These are phyloP conservation scores for Simplicillium aogashimaense DNA, from an alignment of 2,329 filamentous ascomycete species.

Conservation along the genomic window DNA sequence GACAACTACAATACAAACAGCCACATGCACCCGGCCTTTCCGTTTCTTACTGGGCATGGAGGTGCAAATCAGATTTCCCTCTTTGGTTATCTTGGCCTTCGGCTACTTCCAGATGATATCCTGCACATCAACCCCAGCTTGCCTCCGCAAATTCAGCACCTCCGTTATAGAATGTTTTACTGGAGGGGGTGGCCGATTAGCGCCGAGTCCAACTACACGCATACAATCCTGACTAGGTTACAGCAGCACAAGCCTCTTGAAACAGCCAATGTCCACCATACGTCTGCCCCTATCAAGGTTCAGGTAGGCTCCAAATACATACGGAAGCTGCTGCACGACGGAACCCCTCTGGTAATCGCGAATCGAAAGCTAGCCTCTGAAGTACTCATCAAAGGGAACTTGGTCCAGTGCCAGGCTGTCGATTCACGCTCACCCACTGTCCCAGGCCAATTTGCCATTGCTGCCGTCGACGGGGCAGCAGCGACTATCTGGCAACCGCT, in stretches of 20 bases:
- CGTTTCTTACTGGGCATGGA: slow-evolving; percentile 62
- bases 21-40: slow-evolving; percentile 44
- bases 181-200: slow-evolving; percentile 16
- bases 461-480: slow-evolving; percentile 10
- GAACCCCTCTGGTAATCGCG: slow-evolving; percentile 37
- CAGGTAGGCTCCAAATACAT: slow-evolving; percentile 34
- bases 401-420: slow-evolving; percentile 53
- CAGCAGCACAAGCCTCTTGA: slow-evolving; percentile 28
- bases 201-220: slow-evolving; percentile 14
- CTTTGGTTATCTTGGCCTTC: slow-evolving; percentile 58
- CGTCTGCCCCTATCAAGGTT: slow-evolving; percentile 45
- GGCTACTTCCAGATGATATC: slow-evolving; percentile 46
- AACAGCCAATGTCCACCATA: slow-evolving; percentile 44
- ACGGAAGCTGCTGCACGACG: slow-evolving; percentile 36
- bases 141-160: slow-evolving; percentile 42
- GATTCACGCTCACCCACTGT: slow-evolving; percentile 34
- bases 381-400: slow-evolving; percentile 46
- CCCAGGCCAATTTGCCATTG: slow-evolving; percentile 59
- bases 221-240: slow-evolving; percentile 14
- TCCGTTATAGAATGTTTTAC: slow-evolving; percentile 23
- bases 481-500: slow-evolving; percentile 13
- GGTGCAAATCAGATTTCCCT: slow-evolving; percentile 58
- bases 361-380: slow-evolving; percentile 48
- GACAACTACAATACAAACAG: slow-evolving; percentile 52
- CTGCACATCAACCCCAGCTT: slow-evolving; percentile 51